Conservation (phyloP, 352 stramenopile genomes). For the Phytopythium delawarense region DNA sequence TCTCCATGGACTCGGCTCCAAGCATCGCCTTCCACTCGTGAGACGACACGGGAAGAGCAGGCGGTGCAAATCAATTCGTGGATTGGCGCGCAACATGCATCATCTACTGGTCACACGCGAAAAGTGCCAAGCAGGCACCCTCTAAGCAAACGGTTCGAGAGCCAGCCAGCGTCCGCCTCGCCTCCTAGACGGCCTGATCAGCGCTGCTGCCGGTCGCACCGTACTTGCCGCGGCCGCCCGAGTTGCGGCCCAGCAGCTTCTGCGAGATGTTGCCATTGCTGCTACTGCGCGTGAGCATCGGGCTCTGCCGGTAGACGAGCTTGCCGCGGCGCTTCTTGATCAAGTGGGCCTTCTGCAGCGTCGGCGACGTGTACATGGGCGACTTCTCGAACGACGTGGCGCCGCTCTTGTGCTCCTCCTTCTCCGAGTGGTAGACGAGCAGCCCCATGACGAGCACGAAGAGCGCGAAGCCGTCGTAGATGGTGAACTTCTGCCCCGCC, state of each 20-base stretch:
- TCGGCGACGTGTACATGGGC: slow-evolving; percentile 83
- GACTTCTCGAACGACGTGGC: slow-evolving; percentile 73
- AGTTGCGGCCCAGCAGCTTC: slow-evolving; percentile 48
- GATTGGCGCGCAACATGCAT: not conserved
- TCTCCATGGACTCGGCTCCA: slow-evolving; percentile 6
- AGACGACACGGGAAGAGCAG: not conserved
- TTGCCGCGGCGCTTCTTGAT: slow-evolving; percentile 80
- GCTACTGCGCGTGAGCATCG: slow-evolving; percentile 50
- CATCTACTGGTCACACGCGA: too few species aligned
- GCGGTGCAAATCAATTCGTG: not conserved
- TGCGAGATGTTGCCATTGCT: slow-evolving; percentile 49
- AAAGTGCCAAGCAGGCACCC: too few species aligned
- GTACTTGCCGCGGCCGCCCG: slow-evolving; percentile 41
- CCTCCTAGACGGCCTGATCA: not conserved
- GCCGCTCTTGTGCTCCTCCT: slow-evolving; percentile 66
- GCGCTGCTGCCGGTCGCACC: slow-evolving; percentile 26
- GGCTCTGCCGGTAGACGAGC: slow-evolving; percentile 81
- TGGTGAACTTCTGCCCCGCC: slow-evolving; percentile 72
- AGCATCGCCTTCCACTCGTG: not conserved
- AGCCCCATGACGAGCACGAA: slow-evolving; percentile 84
- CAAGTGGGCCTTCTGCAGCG: slow-evolving; percentile 77
- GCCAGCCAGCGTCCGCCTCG: not conserved
- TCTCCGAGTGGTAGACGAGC: slow-evolving; percentile 87
- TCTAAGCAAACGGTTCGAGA: not conserved
- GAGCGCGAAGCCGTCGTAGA: slow-evolving; percentile 87